phyloP scores from a whole-genome alignment of 2,329 filamentous ascomycete species.

The Bertia moriformis region DNA sequence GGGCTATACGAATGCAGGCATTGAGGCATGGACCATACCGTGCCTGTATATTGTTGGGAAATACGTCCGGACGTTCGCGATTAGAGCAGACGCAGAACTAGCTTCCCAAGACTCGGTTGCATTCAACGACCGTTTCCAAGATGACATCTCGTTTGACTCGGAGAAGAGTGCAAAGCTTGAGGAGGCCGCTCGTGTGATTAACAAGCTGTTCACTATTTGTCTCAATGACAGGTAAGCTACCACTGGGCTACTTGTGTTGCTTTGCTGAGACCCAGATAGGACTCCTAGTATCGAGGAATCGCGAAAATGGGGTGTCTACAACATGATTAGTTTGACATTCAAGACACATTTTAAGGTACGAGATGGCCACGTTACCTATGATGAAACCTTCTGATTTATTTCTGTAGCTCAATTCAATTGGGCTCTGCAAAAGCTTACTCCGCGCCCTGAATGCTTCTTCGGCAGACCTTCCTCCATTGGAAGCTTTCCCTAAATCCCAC shows the following conservation, averaged over 20 bases:
- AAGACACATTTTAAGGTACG: constrained; percentile 79
- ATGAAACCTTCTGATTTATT: background rate
- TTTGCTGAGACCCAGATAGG: no score
- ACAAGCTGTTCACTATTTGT: constrained; percentile 82
- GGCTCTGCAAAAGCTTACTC: constrained; percentile 79
- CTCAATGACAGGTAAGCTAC: constrained; percentile 66
- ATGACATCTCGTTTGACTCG: constrained; percentile 65
- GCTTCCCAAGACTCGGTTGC: constrained; percentile 22
- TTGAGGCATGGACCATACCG: constrained; percentile 85
- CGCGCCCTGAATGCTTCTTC: constrained; percentile 62
- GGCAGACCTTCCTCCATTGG: constrained; percentile 67
- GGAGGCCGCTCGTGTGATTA: constrained; percentile 79
- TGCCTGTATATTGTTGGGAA: constrained; percentile 79
- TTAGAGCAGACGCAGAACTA: constrained; percentile 69
- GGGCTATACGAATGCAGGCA: constrained; percentile 62
- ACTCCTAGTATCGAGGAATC: constrained; percentile 76
- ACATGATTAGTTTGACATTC: constrained; percentile 85
- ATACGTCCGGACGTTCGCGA: constrained; percentile 75
- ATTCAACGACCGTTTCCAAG: constrained; percentile 44
- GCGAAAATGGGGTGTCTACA: constrained; percentile 95
- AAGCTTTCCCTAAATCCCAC: constrained; percentile 74
- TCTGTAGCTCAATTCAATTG: constrained; percentile 58
- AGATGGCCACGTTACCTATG: background rate
- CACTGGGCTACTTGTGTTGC: no score
- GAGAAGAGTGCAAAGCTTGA: constrained; percentile 76